These are phyloP conservation scores for Limonium bicolor DNA, from an alignment of 148 eudicot genomes.

Conservation along the genomic window DNA sequence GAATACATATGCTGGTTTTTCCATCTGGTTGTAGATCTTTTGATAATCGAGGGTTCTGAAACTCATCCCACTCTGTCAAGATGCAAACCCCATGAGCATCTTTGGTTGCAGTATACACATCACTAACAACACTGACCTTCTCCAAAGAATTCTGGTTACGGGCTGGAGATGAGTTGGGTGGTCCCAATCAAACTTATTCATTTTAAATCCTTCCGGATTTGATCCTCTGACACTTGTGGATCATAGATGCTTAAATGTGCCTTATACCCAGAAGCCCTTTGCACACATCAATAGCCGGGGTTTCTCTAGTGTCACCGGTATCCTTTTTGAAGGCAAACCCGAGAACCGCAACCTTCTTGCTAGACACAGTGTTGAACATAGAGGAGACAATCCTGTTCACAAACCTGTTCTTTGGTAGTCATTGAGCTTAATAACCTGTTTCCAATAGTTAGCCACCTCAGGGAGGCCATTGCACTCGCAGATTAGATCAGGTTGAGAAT, in stretches of 20 bases:
- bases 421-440: constrained; percentile 16
- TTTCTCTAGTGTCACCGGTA: constrained; percentile 18
- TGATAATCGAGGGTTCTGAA: constrained; percentile 15
- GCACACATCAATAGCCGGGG: constrained; percentile 25
- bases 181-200: constrained; percentile 21
- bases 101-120: constrained; percentile 12
- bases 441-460: constrained; percentile 19
- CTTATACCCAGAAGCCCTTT: constrained; percentile 17
- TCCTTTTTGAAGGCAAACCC: constrained; percentile 15
- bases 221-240: constrained; percentile 20
- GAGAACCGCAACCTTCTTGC: constrained; percentile 12
- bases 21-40: constrained; percentile 14
- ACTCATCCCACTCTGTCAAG: constrained; percentile 25
- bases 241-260: constrained; percentile 19
- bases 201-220: constrained; percentile 10
- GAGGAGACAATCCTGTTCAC: constrained; percentile 20
- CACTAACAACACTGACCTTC: constrained; percentile 9
- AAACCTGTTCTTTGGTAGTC: constrained; percentile 17
- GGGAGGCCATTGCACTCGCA: constrained; percentile 20
- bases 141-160: constrained; percentile 9
- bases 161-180: constrained; percentile 19
- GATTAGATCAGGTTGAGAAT: constrained; percentile 16
- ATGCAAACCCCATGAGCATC: constrained; percentile 18
- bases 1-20: constrained; percentile 19
- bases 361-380: constrained; percentile 20